These are phyloP conservation scores for Macrophomina tecta DNA, from an alignment of 2,329 filamentous ascomycete genomes.

Conservation along the genomic window DNA sequence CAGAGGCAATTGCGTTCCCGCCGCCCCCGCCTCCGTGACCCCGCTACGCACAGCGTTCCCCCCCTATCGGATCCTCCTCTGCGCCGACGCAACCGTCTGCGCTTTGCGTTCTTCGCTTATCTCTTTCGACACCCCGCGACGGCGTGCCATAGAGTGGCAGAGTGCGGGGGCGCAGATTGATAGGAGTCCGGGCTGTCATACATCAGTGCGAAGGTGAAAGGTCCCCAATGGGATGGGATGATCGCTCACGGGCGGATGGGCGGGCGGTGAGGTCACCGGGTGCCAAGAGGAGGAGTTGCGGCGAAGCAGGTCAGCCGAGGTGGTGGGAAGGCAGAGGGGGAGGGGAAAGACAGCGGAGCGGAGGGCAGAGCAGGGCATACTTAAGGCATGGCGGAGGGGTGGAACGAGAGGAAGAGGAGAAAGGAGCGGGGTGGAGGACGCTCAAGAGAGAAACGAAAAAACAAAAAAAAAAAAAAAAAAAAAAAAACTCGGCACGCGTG, in stretches of 20 bases:
- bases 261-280: neutral
- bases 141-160: neutral
- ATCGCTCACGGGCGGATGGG: no score
- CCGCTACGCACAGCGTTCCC: neutral
- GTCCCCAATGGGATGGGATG: no score
- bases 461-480: neutral
- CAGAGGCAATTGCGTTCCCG: no score
- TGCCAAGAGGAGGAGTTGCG: neutral
- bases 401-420: neutral
- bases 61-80: neutral
- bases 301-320: no score
- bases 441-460: neutral
- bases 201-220: no score
- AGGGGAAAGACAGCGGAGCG: constrained; percentile 6
- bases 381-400: neutral
- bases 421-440: constrained; percentile 8
- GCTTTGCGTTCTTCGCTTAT: neutral
- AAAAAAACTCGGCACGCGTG: neutral
- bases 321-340: no score
- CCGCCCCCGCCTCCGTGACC: neutral
- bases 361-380: neutral
- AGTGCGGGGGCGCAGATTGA: neutral
- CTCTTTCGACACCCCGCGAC: neutral
- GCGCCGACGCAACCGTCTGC: neutral
- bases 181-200: no score